Base-by-base conservation (phyloP, 1,284 basidiomycete species). In the Ceratobasidium sp. region DNA sequence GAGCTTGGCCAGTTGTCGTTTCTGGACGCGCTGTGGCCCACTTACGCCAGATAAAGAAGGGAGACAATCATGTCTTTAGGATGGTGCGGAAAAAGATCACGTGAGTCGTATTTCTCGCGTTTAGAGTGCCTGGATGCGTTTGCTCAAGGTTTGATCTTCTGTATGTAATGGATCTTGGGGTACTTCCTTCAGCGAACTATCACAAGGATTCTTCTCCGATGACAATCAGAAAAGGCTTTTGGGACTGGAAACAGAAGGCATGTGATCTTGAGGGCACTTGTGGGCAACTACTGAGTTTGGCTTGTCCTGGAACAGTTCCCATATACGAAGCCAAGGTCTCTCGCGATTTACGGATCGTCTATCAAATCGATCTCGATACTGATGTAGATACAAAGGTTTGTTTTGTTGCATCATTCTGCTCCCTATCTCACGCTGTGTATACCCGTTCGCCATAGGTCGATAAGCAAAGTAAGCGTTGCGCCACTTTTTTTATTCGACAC, bases 321-420 rank as follows among this genome's bases (percentile, higher is more conserved):
- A 78, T 80, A 56, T 80, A 76, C 69, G 79, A 79, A 69, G 79
- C 79, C 14, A 79, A 79, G 56, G 63, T 77, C 29, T 71, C 64
- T 6, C 59, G 77, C 1, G 79, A 80, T 62, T 22, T 77, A 29
- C 75, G 78, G 1, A 72, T 79, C 11, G 77, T 80, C 7, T 80
- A 79, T 72, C 77, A 77, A 43, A 74, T 77, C n/a, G 62, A 77
- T 43, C 62, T 75, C 49, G 58, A 78, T 41, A 49, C 66, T 31
- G 63, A 65, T 31, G 56, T 49, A 29, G 62, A 62, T 22, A 37
- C 53, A 59, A 76, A 76, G 74, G 77, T 76, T 7, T 7, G 77
- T 29, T 41, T n/a, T 74, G 27, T 27, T 34, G 9, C 9, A 31
- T 14, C 34, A 71, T 7, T 14, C 51, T 46, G 14, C 19, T 5